Evolutionary conservation across 345 rosid species (phyloP), one percentile per base, ranked within the genome.

Genomic region (Sisymbrium altissimum): DNA sequence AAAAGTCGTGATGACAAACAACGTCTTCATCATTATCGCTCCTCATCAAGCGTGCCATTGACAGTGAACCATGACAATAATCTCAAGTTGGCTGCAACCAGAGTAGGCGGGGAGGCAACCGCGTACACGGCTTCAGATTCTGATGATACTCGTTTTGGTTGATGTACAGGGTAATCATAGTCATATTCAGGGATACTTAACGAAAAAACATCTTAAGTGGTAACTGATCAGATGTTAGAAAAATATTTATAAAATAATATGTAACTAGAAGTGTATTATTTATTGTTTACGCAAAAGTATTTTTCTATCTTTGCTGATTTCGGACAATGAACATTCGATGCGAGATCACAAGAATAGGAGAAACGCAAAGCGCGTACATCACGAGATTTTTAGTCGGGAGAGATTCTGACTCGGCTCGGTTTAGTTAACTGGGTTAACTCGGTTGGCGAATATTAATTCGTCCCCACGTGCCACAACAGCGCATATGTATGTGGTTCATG

Each of bases 41-140:
- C 35, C 35, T 39, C 48, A 10, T 67, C 82, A 35, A 76, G 74
- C 13, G 66, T 82, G 62, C 72, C 80, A 7, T 66, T 77, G 33
- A 44, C 45, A n/a, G 45, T 12, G 45, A 40, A 13, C 6, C 45
- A 41, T 41, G 45, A 41, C n/a, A n/a, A n/a, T 41, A 41, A 3
- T 41, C 7, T 14, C 3, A 41, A 41, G 45, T 41, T 41, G 45
- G 17, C 3, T 13, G 54, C 70, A 64, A 74, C 74, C 62, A 12
- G 2, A 1, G 25, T 23, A 23, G 25, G 3, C 25, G 25, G 25
- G 25, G 25, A 23, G 25, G 25, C 25, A 23, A 23, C 25, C 25
- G 25, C 41, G 59, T 45, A 60, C 10, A 54, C 64, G 64, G 39
- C 65, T 36, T 15, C 59, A 67, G 48, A 9, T 67, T 52, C 35